Percentiles rank a stretch among this genome's conserved stretches.
phyloP scores from a whole-genome alignment of 129 eudicot species.

The Flaveria ramosissima region DNA sequence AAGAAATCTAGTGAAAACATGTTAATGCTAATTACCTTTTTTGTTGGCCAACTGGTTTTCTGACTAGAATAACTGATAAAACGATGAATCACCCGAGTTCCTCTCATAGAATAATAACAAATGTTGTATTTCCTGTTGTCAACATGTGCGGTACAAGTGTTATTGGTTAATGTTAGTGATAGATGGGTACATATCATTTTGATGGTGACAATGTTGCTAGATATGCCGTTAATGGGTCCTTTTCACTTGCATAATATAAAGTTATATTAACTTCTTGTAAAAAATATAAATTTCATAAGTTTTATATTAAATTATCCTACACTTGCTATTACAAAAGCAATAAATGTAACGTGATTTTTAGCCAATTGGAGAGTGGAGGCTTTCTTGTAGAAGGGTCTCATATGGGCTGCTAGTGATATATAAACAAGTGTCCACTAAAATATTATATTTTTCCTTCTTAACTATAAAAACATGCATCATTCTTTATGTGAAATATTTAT shows the following conservation, averaged over 20 bases:
- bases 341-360: not conserved
- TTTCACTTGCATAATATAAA: no score
- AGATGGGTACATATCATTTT: not conserved
- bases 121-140: not conserved
- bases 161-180: not conserved
- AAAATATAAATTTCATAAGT: not conserved
- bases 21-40: no score
- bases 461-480: no score
- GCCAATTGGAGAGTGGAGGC: not conserved
- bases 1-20: no score
- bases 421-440: conserved; percentile 19
- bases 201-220: not conserved
- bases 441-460: not conserved
- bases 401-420: conserved; percentile 11
- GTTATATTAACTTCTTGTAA: not conserved
- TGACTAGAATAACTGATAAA: no score
- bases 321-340: not conserved
- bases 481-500: no score
- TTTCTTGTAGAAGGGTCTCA: not conserved
- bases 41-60: no score
- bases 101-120: not conserved
- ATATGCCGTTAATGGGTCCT: not conserved
- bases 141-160: not conserved
- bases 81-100: no score
- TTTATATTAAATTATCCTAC: not conserved